Conservation (phyloP, 2,329 filamentous ascomycete species). For the Paecilomyces sp. region DNA sequence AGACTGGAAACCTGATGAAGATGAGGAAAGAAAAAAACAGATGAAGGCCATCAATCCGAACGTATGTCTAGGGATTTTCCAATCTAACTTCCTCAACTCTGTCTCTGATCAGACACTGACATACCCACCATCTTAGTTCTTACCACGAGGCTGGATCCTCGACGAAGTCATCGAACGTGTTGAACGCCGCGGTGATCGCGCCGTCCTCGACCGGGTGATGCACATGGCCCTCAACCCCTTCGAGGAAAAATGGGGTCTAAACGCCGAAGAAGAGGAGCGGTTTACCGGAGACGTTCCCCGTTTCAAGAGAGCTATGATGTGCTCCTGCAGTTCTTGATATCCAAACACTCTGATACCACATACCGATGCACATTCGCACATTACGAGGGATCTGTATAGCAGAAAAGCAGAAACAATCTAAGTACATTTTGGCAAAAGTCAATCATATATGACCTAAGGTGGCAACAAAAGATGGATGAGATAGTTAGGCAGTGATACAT, state of each 20-base stretch:
- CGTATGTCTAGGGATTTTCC: constrained; percentile 22
- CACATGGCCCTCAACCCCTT: constrained; percentile 80
- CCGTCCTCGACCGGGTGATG: constrained; percentile 71
- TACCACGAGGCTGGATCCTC: constrained; percentile 83
- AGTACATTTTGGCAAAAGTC: background rate
- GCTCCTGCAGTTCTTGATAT: constrained; percentile 78
- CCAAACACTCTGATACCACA: background rate
- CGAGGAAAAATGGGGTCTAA: constrained; percentile 56
- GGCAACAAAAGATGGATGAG: background rate
- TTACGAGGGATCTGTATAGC: background rate
- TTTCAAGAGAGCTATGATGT: constrained; percentile 75
- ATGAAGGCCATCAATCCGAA: constrained; percentile 92
- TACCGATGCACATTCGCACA: background rate
- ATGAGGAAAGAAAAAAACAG: constrained; percentile 56
- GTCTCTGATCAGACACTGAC: background rate
- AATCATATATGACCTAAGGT: background rate
- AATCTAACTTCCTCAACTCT: too few species aligned
- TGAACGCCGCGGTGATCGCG: constrained; percentile 73
- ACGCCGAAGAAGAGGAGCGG: constrained; percentile 68
- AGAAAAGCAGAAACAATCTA: background rate
- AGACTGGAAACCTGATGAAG: constrained; percentile 62
- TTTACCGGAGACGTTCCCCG: constrained; percentile 82
- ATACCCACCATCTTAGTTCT: constrained; percentile 47
- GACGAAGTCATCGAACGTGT: constrained; percentile 89
- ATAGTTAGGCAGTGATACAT: background rate